A percentile compares a stretch with the other conserved stretches of the same genome.
Conservation (phyloP, 75 land plant genomes). For the Chamaecyparis obtusa region DNA sequence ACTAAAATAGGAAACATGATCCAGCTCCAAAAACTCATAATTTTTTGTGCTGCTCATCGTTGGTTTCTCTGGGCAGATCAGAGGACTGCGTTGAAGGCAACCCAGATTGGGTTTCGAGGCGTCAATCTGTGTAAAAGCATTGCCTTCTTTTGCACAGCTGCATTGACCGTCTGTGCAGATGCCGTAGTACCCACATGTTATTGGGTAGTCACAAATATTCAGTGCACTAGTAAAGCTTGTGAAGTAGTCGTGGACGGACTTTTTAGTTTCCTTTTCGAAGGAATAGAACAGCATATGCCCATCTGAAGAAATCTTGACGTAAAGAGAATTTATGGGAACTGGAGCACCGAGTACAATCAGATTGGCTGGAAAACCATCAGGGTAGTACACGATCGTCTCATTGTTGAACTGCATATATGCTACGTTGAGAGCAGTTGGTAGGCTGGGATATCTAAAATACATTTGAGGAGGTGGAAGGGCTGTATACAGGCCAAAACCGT, state of each 20-base stretch:
- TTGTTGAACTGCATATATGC: background rate
- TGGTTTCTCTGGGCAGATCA: background rate
- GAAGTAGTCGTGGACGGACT: background rate
- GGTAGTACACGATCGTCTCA: background rate
- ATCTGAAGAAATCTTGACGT: background rate
- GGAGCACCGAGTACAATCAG: too few species aligned
- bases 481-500: background rate
- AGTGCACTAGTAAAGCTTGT: background rate
- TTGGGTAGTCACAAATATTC: conserved; percentile 15
- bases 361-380: background rate
- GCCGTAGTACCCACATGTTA: conserved; percentile 28
- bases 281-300: background rate
- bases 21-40: conserved; percentile 16
- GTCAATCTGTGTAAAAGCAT: background rate
- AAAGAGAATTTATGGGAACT: background rate
- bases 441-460: background rate
- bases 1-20: conserved; percentile 19
- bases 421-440: background rate
- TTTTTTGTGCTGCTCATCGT: background rate
- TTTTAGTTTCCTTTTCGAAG: background rate
- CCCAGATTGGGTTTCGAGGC: background rate
- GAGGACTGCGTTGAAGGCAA: background rate
- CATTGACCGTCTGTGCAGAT: conserved; percentile 21
- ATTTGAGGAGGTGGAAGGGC: background rate
- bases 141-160: conserved; percentile 10